phyloP scores from a whole-genome alignment of 139 green algal species.

The Chlamydomonas incerta region DNA sequence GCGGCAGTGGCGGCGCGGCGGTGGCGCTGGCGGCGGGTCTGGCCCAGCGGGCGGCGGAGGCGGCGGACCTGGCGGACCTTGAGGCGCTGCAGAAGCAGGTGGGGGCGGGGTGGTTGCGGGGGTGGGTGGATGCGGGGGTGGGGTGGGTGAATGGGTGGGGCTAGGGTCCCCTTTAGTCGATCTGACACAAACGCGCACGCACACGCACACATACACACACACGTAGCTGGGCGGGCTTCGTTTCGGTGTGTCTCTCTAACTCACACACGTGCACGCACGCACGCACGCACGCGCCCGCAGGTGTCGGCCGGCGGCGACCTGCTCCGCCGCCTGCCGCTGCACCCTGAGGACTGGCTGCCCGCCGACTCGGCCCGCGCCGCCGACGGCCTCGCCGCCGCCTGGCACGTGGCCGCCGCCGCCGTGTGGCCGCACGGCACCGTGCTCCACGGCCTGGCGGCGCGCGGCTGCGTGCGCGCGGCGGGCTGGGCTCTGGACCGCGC shows the following conservation, averaged over 20 bases:
- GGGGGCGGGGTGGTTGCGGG: not conserved
- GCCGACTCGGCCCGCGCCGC: not conserved
- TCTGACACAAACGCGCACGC: too few species aligned
- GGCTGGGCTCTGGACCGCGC: slow-evolving; percentile 19
- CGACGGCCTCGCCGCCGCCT: slow-evolving; percentile 11
- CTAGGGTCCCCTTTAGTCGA: too few species aligned
- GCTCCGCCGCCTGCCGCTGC: not conserved
- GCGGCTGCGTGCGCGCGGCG: not conserved
- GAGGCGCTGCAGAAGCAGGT: slow-evolving; percentile 30
- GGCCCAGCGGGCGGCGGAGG: not conserved
- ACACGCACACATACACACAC: too few species aligned
- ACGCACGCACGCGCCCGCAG: not conserved
- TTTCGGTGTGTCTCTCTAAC: too few species aligned
- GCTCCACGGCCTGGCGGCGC: slow-evolving; percentile 9
- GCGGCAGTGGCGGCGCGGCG: not conserved
- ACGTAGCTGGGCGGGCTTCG: too few species aligned
- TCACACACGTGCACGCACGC: too few species aligned
- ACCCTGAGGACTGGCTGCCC: slow-evolving; percentile 18
- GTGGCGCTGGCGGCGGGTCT: not conserved
- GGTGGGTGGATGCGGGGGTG: not conserved
- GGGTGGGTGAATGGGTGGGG: too few species aligned
- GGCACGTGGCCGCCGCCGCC: not conserved
- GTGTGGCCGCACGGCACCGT: slow-evolving; percentile 22
- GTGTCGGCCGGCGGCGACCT: not conserved
- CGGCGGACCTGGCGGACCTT: slow-evolving; percentile 10